Conservation (phyloP, 2,329 filamentous ascomycete genomes). For the Microsporum audouinii region DNA sequence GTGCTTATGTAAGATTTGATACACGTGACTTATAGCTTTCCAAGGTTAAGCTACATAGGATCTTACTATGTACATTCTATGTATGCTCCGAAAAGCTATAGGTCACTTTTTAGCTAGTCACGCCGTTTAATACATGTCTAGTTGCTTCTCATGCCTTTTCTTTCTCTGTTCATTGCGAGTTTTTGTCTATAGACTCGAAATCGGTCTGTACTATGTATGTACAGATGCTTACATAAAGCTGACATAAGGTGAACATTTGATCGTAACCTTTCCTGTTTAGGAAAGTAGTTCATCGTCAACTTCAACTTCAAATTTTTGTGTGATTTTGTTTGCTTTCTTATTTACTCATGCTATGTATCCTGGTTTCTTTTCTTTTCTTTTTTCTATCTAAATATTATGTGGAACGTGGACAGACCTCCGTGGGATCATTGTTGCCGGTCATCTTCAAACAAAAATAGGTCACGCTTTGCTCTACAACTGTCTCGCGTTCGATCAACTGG, state of each 20-base stretch:
- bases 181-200: background rate
- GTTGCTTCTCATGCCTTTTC: background rate
- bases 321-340: background rate
- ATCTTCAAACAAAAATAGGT: background rate
- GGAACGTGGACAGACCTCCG: background rate
- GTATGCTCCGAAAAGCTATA: too few species aligned
- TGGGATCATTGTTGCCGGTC: background rate
- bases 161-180: background rate
- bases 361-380: background rate
- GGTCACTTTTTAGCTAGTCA: too few species aligned
- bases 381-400: background rate
- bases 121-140: too few species aligned
- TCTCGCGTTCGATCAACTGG: background rate
- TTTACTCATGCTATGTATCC: background rate
- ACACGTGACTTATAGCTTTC: too few species aligned
- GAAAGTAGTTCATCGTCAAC: background rate
- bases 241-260: background rate
- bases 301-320: background rate
- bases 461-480: background rate
- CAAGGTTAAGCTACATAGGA: too few species aligned
- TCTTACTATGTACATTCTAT: too few species aligned
- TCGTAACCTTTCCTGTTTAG: background rate
- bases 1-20: background rate
- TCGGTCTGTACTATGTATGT: background rate
- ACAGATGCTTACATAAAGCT: background rate